Conservation (phyloP, 306 rosid genomes). For the Spatholobus suberectus region DNA sequence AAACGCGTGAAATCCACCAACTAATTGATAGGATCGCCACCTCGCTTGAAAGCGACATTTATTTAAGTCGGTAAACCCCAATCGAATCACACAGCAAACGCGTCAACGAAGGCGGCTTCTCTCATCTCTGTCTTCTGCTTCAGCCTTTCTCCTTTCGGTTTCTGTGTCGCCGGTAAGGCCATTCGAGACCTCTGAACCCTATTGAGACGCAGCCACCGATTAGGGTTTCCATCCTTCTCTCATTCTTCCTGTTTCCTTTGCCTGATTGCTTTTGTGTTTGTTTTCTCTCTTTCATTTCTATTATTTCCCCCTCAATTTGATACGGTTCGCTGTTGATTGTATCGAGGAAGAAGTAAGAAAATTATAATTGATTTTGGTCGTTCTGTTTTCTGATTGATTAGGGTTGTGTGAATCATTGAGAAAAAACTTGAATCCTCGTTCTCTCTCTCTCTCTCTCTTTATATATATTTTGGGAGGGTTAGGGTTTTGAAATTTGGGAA, state of each 20-base stretch:
- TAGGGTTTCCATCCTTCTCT: slow-evolving; percentile 54
- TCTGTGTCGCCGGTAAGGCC: slow-evolving; percentile 69
- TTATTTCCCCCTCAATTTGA: no score
- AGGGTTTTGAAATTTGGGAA: slow-evolving; percentile 45
- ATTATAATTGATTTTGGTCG: slow-evolving; percentile 15
- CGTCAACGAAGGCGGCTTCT: slow-evolving; percentile 41
- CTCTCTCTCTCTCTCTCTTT: no score
- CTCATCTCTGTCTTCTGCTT: neutral
- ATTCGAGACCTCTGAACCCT: slow-evolving; percentile 62
- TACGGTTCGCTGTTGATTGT: slow-evolving; percentile 22
- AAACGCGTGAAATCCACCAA: slow-evolving; percentile 18
- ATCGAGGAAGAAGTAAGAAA: neutral
- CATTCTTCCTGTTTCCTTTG: neutral
- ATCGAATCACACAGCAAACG: neutral
- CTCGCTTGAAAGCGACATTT: neutral
- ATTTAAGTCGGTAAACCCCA: neutral
- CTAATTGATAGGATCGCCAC: neutral
- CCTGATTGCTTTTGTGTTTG: slow-evolving; percentile 4
- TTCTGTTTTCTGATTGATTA: neutral
- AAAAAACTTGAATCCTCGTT: neutral
- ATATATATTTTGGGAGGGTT: slow-evolving; percentile 20
- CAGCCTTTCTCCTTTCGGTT: slow-evolving; percentile 18
- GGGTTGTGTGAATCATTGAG: slow-evolving; percentile 37
- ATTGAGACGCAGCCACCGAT: slow-evolving; percentile 46
- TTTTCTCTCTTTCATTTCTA: neutral